Percentiles rank a stretch among this genome's conserved stretches.
phyloP scores from a whole-genome alignment of 495 filamentous ascomycete genomes.

The Penicillium bovifimosum region DNA sequence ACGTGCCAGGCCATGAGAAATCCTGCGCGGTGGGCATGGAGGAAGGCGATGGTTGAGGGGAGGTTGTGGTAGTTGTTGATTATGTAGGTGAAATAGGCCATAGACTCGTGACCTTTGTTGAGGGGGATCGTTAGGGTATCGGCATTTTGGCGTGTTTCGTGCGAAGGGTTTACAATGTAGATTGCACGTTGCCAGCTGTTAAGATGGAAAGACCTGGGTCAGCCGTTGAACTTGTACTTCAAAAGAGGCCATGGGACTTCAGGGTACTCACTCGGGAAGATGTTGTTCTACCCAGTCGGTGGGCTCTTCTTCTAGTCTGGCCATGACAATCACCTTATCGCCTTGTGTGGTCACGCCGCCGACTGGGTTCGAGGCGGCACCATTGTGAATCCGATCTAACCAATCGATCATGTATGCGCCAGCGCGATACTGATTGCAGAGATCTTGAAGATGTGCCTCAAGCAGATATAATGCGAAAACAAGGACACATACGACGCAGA shows the following conservation, averaged over 20 bases:
- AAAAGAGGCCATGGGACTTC: background rate
- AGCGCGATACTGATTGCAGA: slow-evolving; percentile 42
- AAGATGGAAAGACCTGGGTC: background rate
- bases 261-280: slow-evolving; percentile 41
- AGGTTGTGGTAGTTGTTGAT: slow-evolving; percentile 64
- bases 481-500: slow-evolving; percentile 28
- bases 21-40: slow-evolving; percentile 55
- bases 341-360: slow-evolving; percentile 12
- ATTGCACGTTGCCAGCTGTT: slow-evolving; percentile 52
- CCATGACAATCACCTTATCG: slow-evolving; percentile 54
- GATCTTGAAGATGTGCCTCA: slow-evolving; percentile 33
- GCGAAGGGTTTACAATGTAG: slow-evolving; percentile 59
- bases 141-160: slow-evolving; percentile 41
- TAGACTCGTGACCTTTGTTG: slow-evolving; percentile 73
- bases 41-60: slow-evolving; percentile 62
- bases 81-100: slow-evolving; percentile 69
- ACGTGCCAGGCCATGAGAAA: slow-evolving; percentile 60
- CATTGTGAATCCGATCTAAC: slow-evolving; percentile 24
- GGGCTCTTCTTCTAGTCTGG: slow-evolving; percentile 50
- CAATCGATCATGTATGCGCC: slow-evolving; percentile 38
- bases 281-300: slow-evolving; percentile 56
- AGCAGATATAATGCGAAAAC: slow-evolving; percentile 34
- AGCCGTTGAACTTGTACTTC: background rate
- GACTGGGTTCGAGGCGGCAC: slow-evolving; percentile 2
- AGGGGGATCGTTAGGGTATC: slow-evolving; percentile 30